Evolutionary conservation across 257 asterid species (phyloP).

Genomic region (Solanum raphanifolium): DNA sequence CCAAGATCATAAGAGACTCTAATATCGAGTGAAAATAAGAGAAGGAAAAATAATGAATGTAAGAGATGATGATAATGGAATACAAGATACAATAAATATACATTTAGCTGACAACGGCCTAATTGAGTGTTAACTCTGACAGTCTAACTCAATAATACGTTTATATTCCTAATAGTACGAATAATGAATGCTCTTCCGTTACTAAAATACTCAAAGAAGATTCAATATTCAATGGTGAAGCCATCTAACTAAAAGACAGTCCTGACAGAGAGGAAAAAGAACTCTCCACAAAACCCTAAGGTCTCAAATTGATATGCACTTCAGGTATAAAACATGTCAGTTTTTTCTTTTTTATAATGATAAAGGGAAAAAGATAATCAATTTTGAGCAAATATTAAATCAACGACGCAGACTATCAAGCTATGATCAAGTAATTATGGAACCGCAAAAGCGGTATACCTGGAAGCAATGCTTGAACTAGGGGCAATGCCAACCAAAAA

Average conservation of each 20-base stretch:
- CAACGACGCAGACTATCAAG: neutral
- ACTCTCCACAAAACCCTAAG: neutral
- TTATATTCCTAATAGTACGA: neutral
- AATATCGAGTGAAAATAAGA: neutral
- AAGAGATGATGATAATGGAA: neutral
- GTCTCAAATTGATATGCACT: neutral
- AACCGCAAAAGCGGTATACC: conserved; percentile 24
- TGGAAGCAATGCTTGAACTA: conserved; percentile 92
- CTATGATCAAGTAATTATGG: neutral
- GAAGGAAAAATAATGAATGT: neutral
- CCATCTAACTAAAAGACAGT: neutral
- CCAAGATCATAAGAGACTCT: neutral
- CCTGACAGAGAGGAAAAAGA: neutral
- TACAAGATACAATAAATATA: neutral
- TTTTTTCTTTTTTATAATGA: neutral
- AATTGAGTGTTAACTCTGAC: neutral
- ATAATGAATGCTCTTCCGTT: neutral
- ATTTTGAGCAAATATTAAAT: neutral
- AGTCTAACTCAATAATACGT: neutral
- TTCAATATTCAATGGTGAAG: neutral
- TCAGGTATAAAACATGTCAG: neutral
- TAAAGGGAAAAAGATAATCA: neutral
- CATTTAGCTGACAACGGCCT: neutral
- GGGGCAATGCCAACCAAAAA: conserved; percentile 78
- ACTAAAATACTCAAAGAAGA: neutral